phyloP scores from a whole-genome alignment of 2,329 filamentous ascomycete species.

The Thielaviopsis euricoi region DNA sequence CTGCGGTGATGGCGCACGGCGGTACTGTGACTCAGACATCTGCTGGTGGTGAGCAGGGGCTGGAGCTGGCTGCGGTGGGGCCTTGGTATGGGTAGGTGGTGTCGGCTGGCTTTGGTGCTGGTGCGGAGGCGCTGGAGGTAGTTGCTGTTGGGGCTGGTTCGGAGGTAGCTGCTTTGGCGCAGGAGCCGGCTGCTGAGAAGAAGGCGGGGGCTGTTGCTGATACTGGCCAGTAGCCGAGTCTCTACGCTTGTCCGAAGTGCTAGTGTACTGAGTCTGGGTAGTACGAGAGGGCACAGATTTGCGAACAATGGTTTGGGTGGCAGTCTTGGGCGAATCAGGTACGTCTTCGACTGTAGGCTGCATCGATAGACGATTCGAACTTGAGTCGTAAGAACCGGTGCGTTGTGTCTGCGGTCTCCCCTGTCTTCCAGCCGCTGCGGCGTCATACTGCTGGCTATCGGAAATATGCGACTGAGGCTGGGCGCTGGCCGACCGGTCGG shows the following conservation, averaged over 20 bases:
- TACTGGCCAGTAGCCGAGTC: constrained; percentile 2
- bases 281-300: constrained; percentile 5
- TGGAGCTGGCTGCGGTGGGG: neutral
- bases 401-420: constrained; percentile 21
- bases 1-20: neutral
- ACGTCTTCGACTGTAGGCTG: constrained; percentile 49
- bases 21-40: neutral
- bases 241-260: neutral
- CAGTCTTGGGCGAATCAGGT: constrained; percentile 30
- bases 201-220: constrained; percentile 3
- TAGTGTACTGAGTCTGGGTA: constrained; percentile 1
- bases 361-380: constrained; percentile 31
- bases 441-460: constrained; percentile 1
- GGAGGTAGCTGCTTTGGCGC: neutral
- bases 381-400: constrained; percentile 34
- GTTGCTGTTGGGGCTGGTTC: neutral
- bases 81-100: neutral
- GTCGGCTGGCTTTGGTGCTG: neutral
- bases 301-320: constrained; percentile 4
- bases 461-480: neutral
- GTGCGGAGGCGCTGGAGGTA: neutral
- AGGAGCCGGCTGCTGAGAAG: neutral
- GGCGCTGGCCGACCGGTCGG: constrained; percentile 22
- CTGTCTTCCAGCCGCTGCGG: constrained; percentile 19
- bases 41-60: neutral